Percentiles rank a stretch among this genome's conserved stretches.
Conservation (phyloP, 2,329 filamentous ascomycete species). For the Alternaria atra region DNA sequence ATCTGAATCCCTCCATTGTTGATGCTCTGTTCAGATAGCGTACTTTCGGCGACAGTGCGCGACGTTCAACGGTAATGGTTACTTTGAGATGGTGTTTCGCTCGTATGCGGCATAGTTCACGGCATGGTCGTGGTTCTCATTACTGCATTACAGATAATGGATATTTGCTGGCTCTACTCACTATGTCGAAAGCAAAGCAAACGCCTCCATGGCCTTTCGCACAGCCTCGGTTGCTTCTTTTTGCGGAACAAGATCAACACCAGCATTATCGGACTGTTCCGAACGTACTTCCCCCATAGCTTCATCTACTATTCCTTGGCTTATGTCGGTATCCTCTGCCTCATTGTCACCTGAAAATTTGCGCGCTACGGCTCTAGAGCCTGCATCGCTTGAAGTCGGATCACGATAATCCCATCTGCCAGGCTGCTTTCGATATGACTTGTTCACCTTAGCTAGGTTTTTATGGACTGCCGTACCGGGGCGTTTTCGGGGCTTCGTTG, state of each 20-base stretch:
- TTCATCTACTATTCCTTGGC: neutral
- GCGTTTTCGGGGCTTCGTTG: conserved; percentile 7
- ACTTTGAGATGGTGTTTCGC: neutral
- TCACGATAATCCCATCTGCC: conserved; percentile 10
- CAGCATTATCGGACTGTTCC: conserved; percentile 4
- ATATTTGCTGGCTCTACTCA: neutral
- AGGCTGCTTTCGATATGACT: neutral
- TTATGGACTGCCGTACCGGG: conserved; percentile 7
- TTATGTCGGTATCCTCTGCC: neutral
- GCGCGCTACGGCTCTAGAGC: neutral
- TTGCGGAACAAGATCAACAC: conserved; percentile 12
- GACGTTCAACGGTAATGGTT: neutral
- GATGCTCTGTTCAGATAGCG: neutral
- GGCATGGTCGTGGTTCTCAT: neutral
- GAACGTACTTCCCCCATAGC: conserved; percentile 3
- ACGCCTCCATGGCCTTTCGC: conserved; percentile 13
- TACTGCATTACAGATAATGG: neutral
- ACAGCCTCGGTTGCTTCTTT: conserved; percentile 16
- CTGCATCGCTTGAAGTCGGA: neutral
- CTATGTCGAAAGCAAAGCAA: conserved; percentile 7
- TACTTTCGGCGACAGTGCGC: neutral
- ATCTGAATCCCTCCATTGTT: neutral
- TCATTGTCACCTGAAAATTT: neutral
- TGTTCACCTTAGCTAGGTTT: conserved; percentile 1
- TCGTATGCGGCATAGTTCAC: neutral